These are phyloP conservation scores for Syzygium oleosum DNA, from an alignment of 345 rosid species.

Conservation along the genomic window DNA sequence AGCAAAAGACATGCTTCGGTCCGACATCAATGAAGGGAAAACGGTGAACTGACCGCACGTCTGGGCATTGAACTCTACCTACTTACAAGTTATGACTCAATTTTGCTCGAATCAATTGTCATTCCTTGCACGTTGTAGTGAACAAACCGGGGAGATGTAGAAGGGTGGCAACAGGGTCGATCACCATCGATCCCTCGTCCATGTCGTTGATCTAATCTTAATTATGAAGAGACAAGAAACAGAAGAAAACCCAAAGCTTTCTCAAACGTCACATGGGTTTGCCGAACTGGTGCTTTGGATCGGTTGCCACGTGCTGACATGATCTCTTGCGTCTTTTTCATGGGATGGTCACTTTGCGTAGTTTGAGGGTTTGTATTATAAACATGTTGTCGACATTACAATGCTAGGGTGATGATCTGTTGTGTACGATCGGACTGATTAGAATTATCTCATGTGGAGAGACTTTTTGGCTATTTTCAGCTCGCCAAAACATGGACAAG, in stretches of 20 bases:
- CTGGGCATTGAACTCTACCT: background rate
- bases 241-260: background rate
- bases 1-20: background rate
- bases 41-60: background rate
- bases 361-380: background rate
- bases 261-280: background rate
- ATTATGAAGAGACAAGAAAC: background rate
- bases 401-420: no score
- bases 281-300: background rate
- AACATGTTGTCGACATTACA: background rate
- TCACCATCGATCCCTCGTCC: background rate
- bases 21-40: background rate
- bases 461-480: background rate
- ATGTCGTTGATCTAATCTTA: background rate
- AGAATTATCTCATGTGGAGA: background rate
- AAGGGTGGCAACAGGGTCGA: background rate
- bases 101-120: background rate
- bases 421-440: background rate
- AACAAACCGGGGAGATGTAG: background rate
- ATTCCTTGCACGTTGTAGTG: background rate
- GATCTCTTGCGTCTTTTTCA: background rate
- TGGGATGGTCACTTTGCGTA: background rate
- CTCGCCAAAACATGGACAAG: no score
- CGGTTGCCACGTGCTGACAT: background rate
- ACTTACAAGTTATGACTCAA: background rate